Conservation (phyloP, 257 asterid genomes). For the Mentha longifolia region DNA sequence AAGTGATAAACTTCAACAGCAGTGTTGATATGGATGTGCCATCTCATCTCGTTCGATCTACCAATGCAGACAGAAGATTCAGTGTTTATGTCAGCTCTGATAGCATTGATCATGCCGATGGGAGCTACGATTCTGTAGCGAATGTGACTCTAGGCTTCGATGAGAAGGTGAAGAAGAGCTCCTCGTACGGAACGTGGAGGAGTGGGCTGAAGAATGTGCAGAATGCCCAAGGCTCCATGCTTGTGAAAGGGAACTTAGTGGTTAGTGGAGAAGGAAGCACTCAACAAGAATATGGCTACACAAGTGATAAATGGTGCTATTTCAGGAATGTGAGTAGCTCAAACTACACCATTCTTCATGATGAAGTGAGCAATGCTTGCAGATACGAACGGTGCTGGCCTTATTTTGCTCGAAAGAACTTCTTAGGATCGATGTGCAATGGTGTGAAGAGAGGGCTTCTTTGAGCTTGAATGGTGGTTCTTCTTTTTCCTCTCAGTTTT, state of each 20-base stretch:
- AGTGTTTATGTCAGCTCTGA: slow-evolving; percentile 45
- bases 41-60: slow-evolving; percentile 29
- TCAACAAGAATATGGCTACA: slow-evolving; percentile 52
- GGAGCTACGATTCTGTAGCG: slow-evolving; percentile 50
- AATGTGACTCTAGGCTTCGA: slow-evolving; percentile 59
- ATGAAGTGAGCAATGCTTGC: slow-evolving; percentile 54
- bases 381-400: slow-evolving; percentile 19
- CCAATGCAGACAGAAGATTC: slow-evolving; percentile 45
- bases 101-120: slow-evolving; percentile 46
- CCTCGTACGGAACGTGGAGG: slow-evolving; percentile 32
- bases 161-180: slow-evolving; percentile 45
- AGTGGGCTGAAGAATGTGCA: slow-evolving; percentile 58
- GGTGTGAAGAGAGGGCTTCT: slow-evolving; percentile 34
- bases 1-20: slow-evolving; percentile 51
- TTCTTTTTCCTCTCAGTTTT: no score
- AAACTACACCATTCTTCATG: slow-evolving; percentile 65
- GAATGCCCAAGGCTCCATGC: slow-evolving; percentile 53
- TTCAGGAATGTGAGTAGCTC: slow-evolving; percentile 71
- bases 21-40: slow-evolving; percentile 37
- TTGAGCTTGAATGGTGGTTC: slow-evolving; percentile 5
- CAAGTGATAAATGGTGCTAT: slow-evolving; percentile 51
- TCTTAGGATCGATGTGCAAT: slow-evolving; percentile 5
- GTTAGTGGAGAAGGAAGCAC: slow-evolving; percentile 66
- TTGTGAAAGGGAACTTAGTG: slow-evolving; percentile 58
- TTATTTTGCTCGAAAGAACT: slow-evolving; percentile 19